These are phyloP conservation scores for Lycium barbarum DNA, from an alignment of 257 asterid species.

Conservation along the genomic window DNA sequence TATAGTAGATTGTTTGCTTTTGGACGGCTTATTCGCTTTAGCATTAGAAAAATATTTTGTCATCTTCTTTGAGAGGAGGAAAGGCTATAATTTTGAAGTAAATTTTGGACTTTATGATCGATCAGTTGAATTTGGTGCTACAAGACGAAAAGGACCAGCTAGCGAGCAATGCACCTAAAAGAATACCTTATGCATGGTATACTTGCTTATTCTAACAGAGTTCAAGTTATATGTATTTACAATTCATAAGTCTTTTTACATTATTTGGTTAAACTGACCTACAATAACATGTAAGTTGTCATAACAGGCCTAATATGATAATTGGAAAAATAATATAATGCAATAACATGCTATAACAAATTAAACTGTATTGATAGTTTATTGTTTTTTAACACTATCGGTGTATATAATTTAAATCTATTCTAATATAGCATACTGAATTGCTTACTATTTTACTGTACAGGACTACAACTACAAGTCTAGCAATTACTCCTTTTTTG, in stretches of 20 bases:
- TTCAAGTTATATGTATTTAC: neutral
- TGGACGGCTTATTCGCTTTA: neutral
- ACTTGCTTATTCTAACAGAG: neutral
- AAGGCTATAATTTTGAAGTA: neutral
- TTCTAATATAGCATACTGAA: too few species aligned
- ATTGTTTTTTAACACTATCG: too few species aligned
- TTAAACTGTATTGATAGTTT: too few species aligned
- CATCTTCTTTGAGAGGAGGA: neutral
- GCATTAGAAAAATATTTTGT: neutral
- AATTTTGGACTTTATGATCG: neutral
- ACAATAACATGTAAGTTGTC: too few species aligned
- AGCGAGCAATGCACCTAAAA: neutral
- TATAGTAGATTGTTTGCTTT: neutral
- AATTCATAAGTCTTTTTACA: neutral
- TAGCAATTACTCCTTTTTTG: too few species aligned
- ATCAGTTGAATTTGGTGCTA: constrained; percentile 4
- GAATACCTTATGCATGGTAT: neutral
- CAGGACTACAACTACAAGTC: too few species aligned
- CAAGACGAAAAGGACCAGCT: neutral
- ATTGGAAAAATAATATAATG: too few species aligned
- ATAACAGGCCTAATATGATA: too few species aligned
- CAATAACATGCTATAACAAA: too few species aligned
- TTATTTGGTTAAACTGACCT: neutral
- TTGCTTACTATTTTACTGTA: too few species aligned
- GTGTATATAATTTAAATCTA: too few species aligned